phyloP scores from a whole-genome alignment of 2,329 filamentous ascomycete species.

The Phaeosphaeriaceae sp. region DNA sequence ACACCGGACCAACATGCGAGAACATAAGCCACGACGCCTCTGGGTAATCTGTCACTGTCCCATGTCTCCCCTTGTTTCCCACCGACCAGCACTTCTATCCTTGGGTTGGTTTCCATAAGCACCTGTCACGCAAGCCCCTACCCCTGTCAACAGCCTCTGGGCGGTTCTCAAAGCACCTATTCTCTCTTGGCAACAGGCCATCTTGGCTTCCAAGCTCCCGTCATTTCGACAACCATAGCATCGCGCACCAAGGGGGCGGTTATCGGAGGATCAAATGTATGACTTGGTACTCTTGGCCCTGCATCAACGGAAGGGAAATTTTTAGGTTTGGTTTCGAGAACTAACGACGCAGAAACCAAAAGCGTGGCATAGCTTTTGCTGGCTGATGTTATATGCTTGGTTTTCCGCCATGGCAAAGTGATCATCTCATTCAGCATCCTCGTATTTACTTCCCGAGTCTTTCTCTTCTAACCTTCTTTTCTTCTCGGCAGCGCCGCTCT shows the following conservation, averaged over 20 bases:
- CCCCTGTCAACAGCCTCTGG: slow-evolving; percentile 20
- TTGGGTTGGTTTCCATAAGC: slow-evolving; percentile 20
- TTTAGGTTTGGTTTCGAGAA: slow-evolving; percentile 2
- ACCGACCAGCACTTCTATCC: not conserved
- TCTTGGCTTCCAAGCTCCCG: slow-evolving; percentile 23
- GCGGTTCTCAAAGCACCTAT: slow-evolving; percentile 13
- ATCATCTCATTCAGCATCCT: slow-evolving; percentile 13
- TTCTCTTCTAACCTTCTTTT: slow-evolving; percentile 21
- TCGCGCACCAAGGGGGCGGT: slow-evolving; percentile 15
- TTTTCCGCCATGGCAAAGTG: slow-evolving; percentile 5
- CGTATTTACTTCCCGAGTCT: slow-evolving; percentile 8
- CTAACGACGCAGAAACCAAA: not conserved
- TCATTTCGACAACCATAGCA: slow-evolving; percentile 11
- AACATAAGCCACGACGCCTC: too few species aligned
- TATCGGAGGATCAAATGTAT: slow-evolving; percentile 23
- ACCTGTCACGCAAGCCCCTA: slow-evolving; percentile 30
- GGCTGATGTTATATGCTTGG: slow-evolving; percentile 19
- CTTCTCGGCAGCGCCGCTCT: slow-evolving; percentile 7
- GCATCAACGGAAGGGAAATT: slow-evolving; percentile 13
- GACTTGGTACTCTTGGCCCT: slow-evolving; percentile 40
- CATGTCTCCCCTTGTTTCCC: not conserved
- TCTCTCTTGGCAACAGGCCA: slow-evolving; percentile 14
- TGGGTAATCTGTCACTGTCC: not conserved
- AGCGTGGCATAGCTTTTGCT: not conserved
- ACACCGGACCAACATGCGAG: not conserved